Evolutionary conservation across 208 protist genomes (phyloP), one percentile per base, ranked within the genome.

Genomic region (Acanthamoeba triangularis): DNA sequence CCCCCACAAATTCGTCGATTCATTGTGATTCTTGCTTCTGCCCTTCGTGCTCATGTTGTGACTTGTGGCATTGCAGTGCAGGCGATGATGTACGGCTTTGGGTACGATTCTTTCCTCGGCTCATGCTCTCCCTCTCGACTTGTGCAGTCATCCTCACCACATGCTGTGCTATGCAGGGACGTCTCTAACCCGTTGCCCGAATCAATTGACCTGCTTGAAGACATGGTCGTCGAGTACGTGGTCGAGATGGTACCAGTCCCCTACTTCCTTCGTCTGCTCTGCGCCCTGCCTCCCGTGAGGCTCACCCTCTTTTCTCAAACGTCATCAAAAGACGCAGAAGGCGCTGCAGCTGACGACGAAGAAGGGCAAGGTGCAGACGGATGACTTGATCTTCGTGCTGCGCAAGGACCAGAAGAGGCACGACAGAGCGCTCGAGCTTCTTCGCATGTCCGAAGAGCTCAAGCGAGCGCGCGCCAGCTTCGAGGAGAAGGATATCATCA

Each of bases 71-170:
- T n/a, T 56, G 41, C n/a, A 85, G 47, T 85, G 13, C 44, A 59
- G 28, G 59, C 49, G 44, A 97, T 97, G 88, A 97, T 97, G 96
- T 97, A 93, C 93, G 96, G 96, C 28, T 97, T 97, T 95, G 96
- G 96, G 87, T 94, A 88, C 20, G 72, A 54, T 18, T 54, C 49
- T 41, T 28, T 33, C 35, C 49, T 52, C 61, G 1, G 7, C 30
- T 33, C 5, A 16, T 18, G 13, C 37, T 0, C 18, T 3, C 78
- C 56, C 33, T 90, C 54, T 63, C 56, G 28, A 13, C 59, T 28
- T 41, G 10, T 14, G 47, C 56, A 49, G 14, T 23, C 30, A 41
- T 11, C 76, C 33, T 35, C 41, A 30, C 30, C 30, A 59, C 52
- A 41, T 25, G 20, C 56, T 30, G 69, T 74, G 8, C 13, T 23